phyloP scores from a whole-genome alignment of 495 filamentous ascomycete species.

The Cercophora sp. region DNA sequence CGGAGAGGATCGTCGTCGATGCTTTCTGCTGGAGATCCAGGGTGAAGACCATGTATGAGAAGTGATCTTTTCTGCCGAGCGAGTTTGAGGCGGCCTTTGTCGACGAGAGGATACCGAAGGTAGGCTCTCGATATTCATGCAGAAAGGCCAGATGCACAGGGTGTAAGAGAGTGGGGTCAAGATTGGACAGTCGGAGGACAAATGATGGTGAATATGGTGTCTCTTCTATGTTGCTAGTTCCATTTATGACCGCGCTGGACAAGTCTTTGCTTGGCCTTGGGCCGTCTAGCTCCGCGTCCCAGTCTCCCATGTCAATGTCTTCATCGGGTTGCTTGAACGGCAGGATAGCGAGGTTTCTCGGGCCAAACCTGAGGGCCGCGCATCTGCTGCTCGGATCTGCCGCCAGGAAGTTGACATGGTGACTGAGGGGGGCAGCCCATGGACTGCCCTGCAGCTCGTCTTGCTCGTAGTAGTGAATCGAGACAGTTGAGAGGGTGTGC shows the following conservation, averaged over 20 bases:
- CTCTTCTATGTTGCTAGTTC: conserved; percentile 52
- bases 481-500: conserved; percentile 74
- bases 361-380: conserved; percentile 87
- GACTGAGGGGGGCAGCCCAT: conserved; percentile 66
- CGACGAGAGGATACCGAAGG: conserved; percentile 88
- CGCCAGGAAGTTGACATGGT: conserved; percentile 71
- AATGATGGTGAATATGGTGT: conserved; percentile 89
- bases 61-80: conserved; percentile 76
- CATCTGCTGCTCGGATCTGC: conserved; percentile 91
- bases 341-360: conserved; percentile 83
- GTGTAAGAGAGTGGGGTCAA: conserved; percentile 82
- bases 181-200: conserved; percentile 75
- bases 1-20: conserved; percentile 86
- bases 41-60: conserved; percentile 90
- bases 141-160: conserved; percentile 90
- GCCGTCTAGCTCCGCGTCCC: conserved; percentile 73
- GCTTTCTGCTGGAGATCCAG: conserved; percentile 91
- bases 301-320: conserved; percentile 80
- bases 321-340: conserved; percentile 92
- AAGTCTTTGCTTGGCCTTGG: conserved; percentile 44
- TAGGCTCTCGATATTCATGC: conserved; percentile 94
- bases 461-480: conserved; percentile 96
- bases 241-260: conserved; percentile 47
- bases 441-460: conserved; percentile 76
- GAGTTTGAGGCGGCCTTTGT: conserved; percentile 65